Percentiles rank a stretch among this genome's conserved stretches.
Conservation (phyloP, 2,329 filamentous ascomycete species). For the Xylariaceae sp. region DNA sequence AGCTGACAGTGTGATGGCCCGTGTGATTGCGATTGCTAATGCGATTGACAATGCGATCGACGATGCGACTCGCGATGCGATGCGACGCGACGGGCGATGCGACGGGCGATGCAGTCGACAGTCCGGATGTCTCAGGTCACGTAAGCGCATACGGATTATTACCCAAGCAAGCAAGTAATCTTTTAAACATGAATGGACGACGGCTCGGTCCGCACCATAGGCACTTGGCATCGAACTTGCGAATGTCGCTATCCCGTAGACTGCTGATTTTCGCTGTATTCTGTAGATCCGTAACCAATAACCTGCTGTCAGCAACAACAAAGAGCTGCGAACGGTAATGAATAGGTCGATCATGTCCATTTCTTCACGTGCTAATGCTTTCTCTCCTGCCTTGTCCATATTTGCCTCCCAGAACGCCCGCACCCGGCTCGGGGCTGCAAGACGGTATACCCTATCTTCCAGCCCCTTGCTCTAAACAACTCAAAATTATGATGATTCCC, state of each 20-base stretch:
- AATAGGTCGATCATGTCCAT: neutral
- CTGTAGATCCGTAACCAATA: neutral
- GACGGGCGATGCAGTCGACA: too few relatives aligned
- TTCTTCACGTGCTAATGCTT: neutral
- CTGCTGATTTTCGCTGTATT: neutral
- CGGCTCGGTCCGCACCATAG: too few relatives aligned
- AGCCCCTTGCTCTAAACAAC: neutral
- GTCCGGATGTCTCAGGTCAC: too few relatives aligned
- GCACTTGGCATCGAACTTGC: too few relatives aligned
- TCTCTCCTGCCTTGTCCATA: neutral
- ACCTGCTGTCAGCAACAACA: neutral
- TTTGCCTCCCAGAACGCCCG: neutral
- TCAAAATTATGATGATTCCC: neutral
- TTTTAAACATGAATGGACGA: too few relatives aligned
- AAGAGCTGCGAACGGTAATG: neutral
- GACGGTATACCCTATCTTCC: neutral
- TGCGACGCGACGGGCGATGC: too few relatives aligned
- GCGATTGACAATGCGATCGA: too few relatives aligned
- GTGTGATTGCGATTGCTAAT: too few relatives aligned
- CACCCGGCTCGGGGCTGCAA: neutral
- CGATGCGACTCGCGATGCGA: too few relatives aligned
- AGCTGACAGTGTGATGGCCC: too few relatives aligned
- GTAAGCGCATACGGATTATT: too few relatives aligned
- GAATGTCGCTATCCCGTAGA: neutral
- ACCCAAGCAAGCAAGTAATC: too few relatives aligned